Evolutionary conservation across 2,329 filamentous ascomycete species (phyloP).

Genomic region (Hirsutella minnesotensis): DNA sequence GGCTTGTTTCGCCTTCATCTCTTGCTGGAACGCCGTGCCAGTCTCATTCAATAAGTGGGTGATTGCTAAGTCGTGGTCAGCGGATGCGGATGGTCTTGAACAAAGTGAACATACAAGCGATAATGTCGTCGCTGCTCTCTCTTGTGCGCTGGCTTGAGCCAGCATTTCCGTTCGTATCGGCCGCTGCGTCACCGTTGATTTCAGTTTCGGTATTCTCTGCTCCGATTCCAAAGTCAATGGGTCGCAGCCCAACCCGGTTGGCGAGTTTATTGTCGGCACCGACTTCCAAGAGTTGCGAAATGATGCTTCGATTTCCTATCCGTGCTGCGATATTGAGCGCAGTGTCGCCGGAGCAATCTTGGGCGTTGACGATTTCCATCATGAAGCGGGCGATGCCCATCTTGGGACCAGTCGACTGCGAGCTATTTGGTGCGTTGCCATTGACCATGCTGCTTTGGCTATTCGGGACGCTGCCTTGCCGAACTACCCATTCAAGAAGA

Average conservation of each 20-base stretch:
- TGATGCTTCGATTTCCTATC: conserved; percentile 87
- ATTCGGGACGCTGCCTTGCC: conserved; percentile 58
- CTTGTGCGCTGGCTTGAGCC: conserved; percentile 43
- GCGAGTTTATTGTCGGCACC: conserved; percentile 86
- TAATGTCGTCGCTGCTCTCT: conserved; percentile 69
- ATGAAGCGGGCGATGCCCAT: conserved; percentile 91
- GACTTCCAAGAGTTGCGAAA: conserved; percentile 91
- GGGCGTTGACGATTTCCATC: conserved; percentile 91
- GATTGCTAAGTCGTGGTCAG: conserved; percentile 44
- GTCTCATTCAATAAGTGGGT: conserved; percentile 72
- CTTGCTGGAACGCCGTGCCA: conserved; percentile 64
- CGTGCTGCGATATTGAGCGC: conserved; percentile 87
- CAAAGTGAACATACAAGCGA: conserved; percentile 48
- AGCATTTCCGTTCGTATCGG: conserved; percentile 31
- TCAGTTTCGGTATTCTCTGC: conserved; percentile 42
- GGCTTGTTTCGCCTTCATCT: conserved; percentile 74
- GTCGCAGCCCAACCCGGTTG: conserved; percentile 78
- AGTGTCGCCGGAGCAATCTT: conserved; percentile 89
- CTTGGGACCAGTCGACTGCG: conserved; percentile 38
- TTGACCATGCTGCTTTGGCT: conserved; percentile 30
- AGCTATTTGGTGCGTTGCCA: conserved; percentile 23
- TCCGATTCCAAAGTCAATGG: conserved; percentile 90
- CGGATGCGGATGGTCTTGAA: not conserved
- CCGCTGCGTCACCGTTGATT: conserved; percentile 27
- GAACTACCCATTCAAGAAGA: conserved; percentile 84